A percentile compares a stretch with the other conserved stretches of the same genome.
These are phyloP conservation scores for Scenedesmus sp. DNA, from an alignment of 163 green algal species.

Conservation along the genomic window DNA sequence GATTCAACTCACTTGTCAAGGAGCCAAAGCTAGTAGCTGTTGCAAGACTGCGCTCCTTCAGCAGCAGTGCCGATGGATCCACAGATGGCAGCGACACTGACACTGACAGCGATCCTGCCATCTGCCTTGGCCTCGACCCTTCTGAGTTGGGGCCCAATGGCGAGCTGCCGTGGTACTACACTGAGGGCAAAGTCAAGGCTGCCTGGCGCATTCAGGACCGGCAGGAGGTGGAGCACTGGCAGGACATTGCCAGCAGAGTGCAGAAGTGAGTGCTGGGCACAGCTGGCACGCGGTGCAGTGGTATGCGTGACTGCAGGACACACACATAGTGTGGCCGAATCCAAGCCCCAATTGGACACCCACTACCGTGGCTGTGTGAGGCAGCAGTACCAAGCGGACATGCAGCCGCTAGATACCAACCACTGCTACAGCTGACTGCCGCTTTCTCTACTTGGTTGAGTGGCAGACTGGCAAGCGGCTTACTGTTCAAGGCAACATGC, in stretches of 20 bases:
- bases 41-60: neutral
- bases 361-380: too few species aligned
- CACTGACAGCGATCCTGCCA: neutral
- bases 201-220: neutral
- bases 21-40: neutral
- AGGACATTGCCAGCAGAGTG: neutral
- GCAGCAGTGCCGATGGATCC: neutral
- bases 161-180: conserved; percentile 2
- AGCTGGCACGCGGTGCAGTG: neutral
- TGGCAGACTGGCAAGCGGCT: too few species aligned
- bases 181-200: neutral
- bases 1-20: neutral
- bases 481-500: too few species aligned
- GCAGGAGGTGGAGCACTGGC: neutral
- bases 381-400: too few species aligned
- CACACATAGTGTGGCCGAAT: too few species aligned
- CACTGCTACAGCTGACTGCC: neutral
- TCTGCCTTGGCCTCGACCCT: neutral
- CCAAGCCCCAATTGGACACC: too few species aligned
- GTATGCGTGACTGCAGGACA: neutral
- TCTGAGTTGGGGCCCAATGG: neutral
- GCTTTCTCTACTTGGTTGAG: too few species aligned
- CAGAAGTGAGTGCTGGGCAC: neutral
- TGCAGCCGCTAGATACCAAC: neutral
- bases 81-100: neutral